phyloP scores from a whole-genome alignment of 805 yeast genomes.

The Zygotorulaspora danielsina region DNA sequence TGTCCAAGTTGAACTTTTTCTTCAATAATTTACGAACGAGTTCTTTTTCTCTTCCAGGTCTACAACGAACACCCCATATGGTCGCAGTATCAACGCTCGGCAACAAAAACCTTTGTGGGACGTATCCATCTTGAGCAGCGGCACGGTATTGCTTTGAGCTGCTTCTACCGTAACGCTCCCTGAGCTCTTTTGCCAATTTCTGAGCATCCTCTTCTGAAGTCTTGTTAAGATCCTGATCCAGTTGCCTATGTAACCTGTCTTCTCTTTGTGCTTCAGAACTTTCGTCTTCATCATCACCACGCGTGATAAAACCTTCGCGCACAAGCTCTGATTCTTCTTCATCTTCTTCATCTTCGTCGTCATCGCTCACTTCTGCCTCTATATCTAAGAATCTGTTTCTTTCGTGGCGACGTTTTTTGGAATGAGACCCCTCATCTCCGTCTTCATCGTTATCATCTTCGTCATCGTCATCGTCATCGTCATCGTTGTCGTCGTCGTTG shows the following conservation, averaged over 20 bases:
- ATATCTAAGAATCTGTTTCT: constrained; percentile 93
- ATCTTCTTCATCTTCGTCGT: constrained; percentile 87
- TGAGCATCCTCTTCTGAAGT: constrained; percentile 94
- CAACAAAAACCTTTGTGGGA: constrained; percentile 86
- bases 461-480: constrained; percentile 45
- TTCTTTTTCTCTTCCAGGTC: constrained; percentile 90
- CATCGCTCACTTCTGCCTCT: constrained; percentile 98
- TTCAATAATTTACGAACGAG: constrained; percentile 79
- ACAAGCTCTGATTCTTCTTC: constrained; percentile 88
- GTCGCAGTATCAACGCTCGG: constrained; percentile 97
- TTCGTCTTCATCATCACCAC: constrained; percentile 50
- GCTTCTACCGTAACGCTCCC: constrained; percentile 86
- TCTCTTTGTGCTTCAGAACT: constrained; percentile 46
- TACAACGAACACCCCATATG: constrained; percentile 91
- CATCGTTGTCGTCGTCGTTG: constrained; percentile 31
- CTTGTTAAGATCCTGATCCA: constrained; percentile 82
- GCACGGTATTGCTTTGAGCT: constrained; percentile 70
- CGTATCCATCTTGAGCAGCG: constrained; percentile 75
- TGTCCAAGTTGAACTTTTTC: constrained; percentile 73
- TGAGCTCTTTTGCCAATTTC: constrained; percentile 82
- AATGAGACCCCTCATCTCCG: constrained; percentile 43
- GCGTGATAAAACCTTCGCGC: constrained; percentile 73
- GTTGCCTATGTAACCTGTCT: constrained; percentile 84
- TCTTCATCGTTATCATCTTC: constrained; percentile 61
- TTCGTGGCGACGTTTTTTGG: constrained; percentile 44